phyloP scores from a whole-genome alignment of 768 basidiomycete species.

The Boletus subcaerulescens region DNA sequence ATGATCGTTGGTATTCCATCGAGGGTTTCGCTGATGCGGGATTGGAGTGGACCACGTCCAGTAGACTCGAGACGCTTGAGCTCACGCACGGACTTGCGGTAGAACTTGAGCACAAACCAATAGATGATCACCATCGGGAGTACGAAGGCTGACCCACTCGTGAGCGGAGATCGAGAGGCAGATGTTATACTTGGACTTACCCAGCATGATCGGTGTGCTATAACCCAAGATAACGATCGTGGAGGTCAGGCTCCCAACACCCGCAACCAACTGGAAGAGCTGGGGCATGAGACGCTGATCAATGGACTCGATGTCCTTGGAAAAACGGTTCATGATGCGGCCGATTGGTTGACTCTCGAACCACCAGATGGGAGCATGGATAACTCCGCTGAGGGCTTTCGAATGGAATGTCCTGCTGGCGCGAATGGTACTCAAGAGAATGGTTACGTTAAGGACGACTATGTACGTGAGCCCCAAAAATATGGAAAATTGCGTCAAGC shows the following conservation, averaged over 20 bases:
- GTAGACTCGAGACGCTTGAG: constrained; percentile 45
- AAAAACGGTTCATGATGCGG: constrained; percentile 47
- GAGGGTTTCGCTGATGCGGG: constrained; percentile 50
- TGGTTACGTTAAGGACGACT: constrained; percentile 26
- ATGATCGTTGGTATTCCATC: constrained; percentile 46
- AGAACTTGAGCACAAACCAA: constrained; percentile 43
- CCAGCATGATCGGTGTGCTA: constrained; percentile 32
- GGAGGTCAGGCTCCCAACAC: constrained; percentile 23
- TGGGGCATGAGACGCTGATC: constrained; percentile 37
- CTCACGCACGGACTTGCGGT: constrained; percentile 46
- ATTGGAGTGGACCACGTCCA: constrained; percentile 47
- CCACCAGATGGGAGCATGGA: constrained; percentile 29
- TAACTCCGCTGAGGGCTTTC: constrained; percentile 20
- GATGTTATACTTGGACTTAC: constrained; percentile 30
- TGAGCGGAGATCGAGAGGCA: constrained; percentile 18
- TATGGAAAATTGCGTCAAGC: background rate
- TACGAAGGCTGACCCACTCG: constrained; percentile 16
- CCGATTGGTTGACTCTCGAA: constrained; percentile 38
- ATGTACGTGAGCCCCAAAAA: background rate
- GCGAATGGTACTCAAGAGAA: constrained; percentile 26
- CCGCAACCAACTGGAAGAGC: constrained; percentile 26
- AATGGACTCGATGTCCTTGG: constrained; percentile 40
- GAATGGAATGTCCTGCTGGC: constrained; percentile 29
- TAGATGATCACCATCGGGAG: constrained; percentile 33
- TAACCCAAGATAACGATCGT: constrained; percentile 23